Evolutionary conservation across 768 basidiomycete species (phyloP).

Genomic region (Agrocybe pediades): DNA sequence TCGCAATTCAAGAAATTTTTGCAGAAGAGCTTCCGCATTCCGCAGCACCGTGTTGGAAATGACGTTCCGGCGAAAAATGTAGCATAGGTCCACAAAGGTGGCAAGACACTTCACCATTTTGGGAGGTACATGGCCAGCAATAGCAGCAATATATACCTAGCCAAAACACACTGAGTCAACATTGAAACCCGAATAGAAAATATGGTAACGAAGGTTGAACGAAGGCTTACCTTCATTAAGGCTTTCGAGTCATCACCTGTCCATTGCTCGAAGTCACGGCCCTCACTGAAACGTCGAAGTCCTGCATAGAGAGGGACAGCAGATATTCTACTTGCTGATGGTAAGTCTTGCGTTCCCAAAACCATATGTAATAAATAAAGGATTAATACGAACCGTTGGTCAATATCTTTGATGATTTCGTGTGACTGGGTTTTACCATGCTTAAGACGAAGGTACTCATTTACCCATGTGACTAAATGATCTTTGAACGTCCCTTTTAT

Average conservation of each 20-base stretch:
- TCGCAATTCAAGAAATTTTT: conserved; percentile 22
- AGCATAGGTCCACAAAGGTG: conserved; percentile 33
- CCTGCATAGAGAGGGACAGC: conserved; percentile 14
- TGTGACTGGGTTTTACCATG: conserved; percentile 16
- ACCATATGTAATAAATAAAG: neutral
- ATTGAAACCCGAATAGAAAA: neutral
- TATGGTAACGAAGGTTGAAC: neutral
- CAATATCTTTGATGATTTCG: conserved; percentile 31
- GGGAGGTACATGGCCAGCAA: conserved; percentile 26
- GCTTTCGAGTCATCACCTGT: conserved; percentile 16
- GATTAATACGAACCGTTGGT: conserved; percentile 20
- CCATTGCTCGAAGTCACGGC: conserved; percentile 10
- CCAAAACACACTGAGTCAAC: too few species aligned
- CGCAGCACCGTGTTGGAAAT: conserved; percentile 19
- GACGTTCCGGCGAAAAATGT: conserved; percentile 19
- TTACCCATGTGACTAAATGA: conserved; percentile 36
- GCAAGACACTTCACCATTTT: conserved; percentile 24
- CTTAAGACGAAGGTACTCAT: conserved; percentile 20
- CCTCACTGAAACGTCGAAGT: conserved; percentile 7
- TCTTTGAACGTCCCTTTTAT: conserved; percentile 41
- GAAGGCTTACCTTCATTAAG: conserved; percentile 9
- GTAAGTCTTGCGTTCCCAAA: neutral
- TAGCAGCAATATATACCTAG: conserved; percentile 30
- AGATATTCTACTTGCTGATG: conserved; percentile 24
- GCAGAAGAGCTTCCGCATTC: conserved; percentile 9